Evolutionary conservation across 805 yeast genomes (phyloP).

Genomic region (Yarrowia keelungensis): DNA sequence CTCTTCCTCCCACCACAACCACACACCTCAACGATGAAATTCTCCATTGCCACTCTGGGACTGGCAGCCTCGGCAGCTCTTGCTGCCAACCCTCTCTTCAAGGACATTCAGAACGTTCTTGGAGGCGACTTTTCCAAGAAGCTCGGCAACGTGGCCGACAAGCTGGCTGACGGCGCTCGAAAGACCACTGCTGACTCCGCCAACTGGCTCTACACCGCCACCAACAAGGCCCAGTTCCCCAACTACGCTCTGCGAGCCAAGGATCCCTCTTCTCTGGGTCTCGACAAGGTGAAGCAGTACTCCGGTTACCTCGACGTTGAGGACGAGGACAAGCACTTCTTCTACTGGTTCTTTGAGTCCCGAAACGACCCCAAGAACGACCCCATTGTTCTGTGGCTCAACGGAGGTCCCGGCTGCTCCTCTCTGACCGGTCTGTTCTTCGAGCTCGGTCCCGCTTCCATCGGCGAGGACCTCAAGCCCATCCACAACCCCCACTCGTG

Average conservation of each 20-base stretch:
- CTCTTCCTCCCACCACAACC: constrained; percentile 13
- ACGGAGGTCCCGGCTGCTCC: constrained; percentile 98
- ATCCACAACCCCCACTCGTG: constrained; percentile 88
- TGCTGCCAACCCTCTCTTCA: constrained; percentile 36
- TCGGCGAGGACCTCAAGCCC: constrained; percentile 69
- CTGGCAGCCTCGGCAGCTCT: constrained; percentile 25
- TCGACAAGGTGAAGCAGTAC: constrained; percentile 81
- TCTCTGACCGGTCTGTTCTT: constrained; percentile 90
- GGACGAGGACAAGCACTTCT: constrained; percentile 89
- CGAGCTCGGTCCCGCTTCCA: constrained; percentile 89
- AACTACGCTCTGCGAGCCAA: constrained; percentile 67
- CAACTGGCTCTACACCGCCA: constrained; percentile 52
- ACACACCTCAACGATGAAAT: constrained; percentile 2
- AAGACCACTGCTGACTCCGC: constrained; percentile 9
- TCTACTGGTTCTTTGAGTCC: constrained; percentile 90
- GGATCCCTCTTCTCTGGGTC: constrained; percentile 70
- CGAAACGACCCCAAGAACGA: constrained; percentile 83
- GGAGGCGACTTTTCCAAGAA: constrained; percentile 33
- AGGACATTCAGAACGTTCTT: constrained; percentile 30
- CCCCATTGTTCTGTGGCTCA: constrained; percentile 88
- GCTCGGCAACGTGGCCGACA: constrained; percentile 32
- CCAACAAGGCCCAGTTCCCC: constrained; percentile 57
- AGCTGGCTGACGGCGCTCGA: constrained; percentile 7
- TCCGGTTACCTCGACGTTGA: constrained; percentile 78
- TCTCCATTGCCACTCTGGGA: constrained; percentile 29